These are phyloP conservation scores for Suillus cothurnatus DNA, from an alignment of 768 basidiomycete genomes.

Conservation along the genomic window DNA sequence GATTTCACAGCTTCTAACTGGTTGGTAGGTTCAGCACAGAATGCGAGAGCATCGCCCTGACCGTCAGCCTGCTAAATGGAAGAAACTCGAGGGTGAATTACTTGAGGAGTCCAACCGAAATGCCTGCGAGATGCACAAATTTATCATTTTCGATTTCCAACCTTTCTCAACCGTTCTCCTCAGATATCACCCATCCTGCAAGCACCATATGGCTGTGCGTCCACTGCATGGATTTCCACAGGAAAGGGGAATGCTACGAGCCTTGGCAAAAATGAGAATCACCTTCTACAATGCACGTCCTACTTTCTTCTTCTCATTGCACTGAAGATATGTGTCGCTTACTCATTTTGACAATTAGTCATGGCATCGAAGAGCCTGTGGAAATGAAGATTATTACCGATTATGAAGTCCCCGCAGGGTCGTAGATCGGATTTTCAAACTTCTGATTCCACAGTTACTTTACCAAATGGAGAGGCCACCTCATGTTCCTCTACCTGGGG, in stretches of 20 bases:
- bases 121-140: neutral
- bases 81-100: conserved; percentile 2
- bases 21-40: conserved; percentile 27
- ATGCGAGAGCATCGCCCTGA: conserved; percentile 21
- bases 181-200: conserved; percentile 10
- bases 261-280: conserved; percentile 35
- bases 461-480: conserved; percentile 32
- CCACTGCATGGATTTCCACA: conserved; percentile 43
- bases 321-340: conserved; percentile 8
- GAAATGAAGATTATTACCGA: conserved; percentile 37
- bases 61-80: conserved; percentile 13
- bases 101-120: conserved; percentile 1
- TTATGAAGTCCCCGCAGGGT: conserved; percentile 33
- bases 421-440: conserved; percentile 22
- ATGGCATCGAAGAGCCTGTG: conserved; percentile 28
- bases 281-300: conserved; percentile 31
- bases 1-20: neutral
- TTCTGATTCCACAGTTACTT: conserved; percentile 14
- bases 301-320: neutral
- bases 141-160: conserved; percentile 2
- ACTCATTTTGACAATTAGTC: conserved; percentile 19
- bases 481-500: conserved; percentile 22
- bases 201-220: conserved; percentile 36
- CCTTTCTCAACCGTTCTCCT: too few species aligned
- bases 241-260: conserved; percentile 33